phyloP scores from a whole-genome alignment of 768 basidiomycete genomes.

The Ramaria rubella region DNA sequence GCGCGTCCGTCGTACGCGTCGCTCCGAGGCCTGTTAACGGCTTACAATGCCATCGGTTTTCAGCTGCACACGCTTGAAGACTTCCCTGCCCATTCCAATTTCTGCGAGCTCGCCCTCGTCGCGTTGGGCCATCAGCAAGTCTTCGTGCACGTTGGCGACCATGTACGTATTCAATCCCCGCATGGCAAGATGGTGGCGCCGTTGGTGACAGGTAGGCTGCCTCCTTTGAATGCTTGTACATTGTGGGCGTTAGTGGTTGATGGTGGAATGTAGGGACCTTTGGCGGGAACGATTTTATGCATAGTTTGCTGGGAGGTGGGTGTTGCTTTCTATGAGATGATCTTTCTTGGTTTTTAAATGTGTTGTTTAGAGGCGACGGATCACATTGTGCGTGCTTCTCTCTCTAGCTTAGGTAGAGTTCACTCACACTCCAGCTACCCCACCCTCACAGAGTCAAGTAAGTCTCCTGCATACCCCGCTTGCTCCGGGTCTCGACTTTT shows the following conservation, averaged over 20 bases:
- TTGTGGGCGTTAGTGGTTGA: constrained; percentile 21
- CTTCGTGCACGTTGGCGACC: constrained; percentile 83
- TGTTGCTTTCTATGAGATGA: neutral
- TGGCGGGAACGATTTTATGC: constrained; percentile 71
- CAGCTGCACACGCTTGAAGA: constrained; percentile 81
- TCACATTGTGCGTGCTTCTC: constrained; percentile 41
- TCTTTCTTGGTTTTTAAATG: neutral
- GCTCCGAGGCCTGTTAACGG: neutral
- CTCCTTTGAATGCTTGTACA: constrained; percentile 12
- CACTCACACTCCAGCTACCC: constrained; percentile 5
- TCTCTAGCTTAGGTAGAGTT: too few species aligned
- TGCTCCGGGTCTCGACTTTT: neutral
- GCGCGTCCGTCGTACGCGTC: constrained; percentile 30
- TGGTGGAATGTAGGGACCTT: constrained; percentile 55
- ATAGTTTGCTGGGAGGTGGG: constrained; percentile 57
- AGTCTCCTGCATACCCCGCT: too few species aligned
- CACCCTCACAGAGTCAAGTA: constrained; percentile 25
- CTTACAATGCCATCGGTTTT: neutral
- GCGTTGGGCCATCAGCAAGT: constrained; percentile 68
- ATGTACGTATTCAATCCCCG: constrained; percentile 65
- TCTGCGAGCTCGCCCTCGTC: constrained; percentile 76
- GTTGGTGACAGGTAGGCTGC: constrained; percentile 62
- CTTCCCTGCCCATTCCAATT: constrained; percentile 85
- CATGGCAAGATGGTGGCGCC: constrained; percentile 73
- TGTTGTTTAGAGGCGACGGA: constrained; percentile 47